phyloP scores from a whole-genome alignment of 768 basidiomycete genomes.

The Termitomyces sp. region DNA sequence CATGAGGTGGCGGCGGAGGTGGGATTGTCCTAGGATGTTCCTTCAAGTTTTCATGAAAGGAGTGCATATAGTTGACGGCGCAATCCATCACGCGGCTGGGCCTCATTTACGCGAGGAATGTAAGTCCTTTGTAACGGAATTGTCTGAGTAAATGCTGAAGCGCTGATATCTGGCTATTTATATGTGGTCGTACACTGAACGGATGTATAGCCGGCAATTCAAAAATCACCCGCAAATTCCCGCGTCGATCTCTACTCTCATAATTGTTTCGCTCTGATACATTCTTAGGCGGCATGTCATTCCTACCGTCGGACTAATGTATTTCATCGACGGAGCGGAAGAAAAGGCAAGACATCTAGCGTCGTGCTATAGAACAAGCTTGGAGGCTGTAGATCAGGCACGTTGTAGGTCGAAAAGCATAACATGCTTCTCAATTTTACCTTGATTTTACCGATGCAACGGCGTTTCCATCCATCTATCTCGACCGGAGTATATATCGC shows the following conservation, averaged over 20 bases:
- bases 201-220: constrained; percentile 70
- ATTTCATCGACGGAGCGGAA: constrained; percentile 33
- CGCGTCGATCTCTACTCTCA: constrained; percentile 42
- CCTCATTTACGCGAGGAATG: constrained; percentile 63
- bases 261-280: background rate
- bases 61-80: constrained; percentile 73
- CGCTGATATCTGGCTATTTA: constrained; percentile 3
- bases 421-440: background rate
- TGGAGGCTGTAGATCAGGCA: constrained; percentile 60
- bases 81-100: constrained; percentile 76
- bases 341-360: constrained; percentile 47
- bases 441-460: constrained; percentile 17
- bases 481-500: constrained; percentile 74
- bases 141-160: background rate
- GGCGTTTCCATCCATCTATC: constrained; percentile 76
- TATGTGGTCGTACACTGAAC: constrained; percentile 58
- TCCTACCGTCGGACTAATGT: constrained; percentile 79
- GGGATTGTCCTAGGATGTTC: constrained; percentile 15
- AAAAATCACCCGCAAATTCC: constrained; percentile 79
- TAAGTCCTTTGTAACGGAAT: constrained; percentile 22
- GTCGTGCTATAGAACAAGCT: constrained; percentile 63
- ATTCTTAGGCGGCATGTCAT: constrained; percentile 55
- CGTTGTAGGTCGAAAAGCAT: constrained; percentile 41
- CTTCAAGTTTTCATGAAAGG: background rate
- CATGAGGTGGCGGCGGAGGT: constrained; percentile 75